Conservation (phyloP, 257 asterid genomes). For the Przewalskia tangutica region DNA sequence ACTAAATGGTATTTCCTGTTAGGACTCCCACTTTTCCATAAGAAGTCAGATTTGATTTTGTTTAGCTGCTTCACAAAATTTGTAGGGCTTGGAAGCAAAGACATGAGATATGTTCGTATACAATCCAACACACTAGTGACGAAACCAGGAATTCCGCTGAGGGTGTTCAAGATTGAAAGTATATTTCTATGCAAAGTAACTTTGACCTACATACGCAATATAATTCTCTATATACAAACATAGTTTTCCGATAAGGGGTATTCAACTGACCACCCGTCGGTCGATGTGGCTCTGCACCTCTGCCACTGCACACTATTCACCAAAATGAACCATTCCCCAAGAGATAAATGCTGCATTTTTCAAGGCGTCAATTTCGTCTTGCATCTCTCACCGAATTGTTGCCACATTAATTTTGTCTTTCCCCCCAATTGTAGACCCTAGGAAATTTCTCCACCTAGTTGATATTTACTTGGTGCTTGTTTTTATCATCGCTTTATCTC, state of each 20-base stretch:
- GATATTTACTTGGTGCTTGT: slow-evolving; percentile 8
- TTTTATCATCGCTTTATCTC: slow-evolving; percentile 7
- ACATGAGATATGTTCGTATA: neutral
- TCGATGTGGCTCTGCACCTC: neutral
- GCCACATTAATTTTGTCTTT: neutral
- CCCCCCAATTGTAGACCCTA: neutral
- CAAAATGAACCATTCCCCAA: neutral
- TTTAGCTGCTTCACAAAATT: neutral
- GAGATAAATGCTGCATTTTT: neutral
- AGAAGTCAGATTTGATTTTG: neutral
- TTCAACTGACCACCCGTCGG: neutral
- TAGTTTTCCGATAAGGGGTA: neutral
- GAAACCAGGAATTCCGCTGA: neutral
- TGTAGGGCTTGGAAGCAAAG: neutral
- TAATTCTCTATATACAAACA: neutral
- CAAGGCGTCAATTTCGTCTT: neutral
- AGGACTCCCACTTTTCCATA: neutral
- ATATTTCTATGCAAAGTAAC: neutral
- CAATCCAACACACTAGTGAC: neutral
- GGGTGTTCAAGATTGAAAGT: neutral
- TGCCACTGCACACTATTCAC: neutral
- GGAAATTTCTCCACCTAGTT: neutral
- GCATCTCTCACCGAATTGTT: neutral
- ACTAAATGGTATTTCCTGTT: slow-evolving; percentile 1
- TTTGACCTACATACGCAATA: neutral